Base-by-base conservation (phyloP, 225 moss, liverwort and hornwort genomes). In the Bryoerythrophyllum caledonicum region DNA sequence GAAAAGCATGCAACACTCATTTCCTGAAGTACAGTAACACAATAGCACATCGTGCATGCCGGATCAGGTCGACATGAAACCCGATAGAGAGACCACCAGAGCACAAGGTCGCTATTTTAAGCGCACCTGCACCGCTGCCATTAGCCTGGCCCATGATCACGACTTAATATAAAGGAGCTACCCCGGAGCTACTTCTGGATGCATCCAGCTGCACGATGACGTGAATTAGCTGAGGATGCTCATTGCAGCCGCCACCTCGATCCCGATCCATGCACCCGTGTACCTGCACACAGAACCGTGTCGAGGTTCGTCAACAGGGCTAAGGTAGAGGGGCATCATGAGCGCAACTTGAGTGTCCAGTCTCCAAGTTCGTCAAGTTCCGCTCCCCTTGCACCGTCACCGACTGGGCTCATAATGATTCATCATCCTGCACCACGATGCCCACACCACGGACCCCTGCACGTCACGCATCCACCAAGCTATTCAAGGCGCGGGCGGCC, bases 321-420 rank as follows among this genome's bases (percentile, higher is more conserved):
- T 65, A 65, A 17, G 9, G 19, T 49, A 53, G n/a, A n/a, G n/a
- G 8, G 5, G 52, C 15, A 60, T 3, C 20, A 30, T 20, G 14
- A n/a, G 23, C 16, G 12, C 38, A 6, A 59, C 59, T 71, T 21
- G n/a, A 44, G 48, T 48, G 21, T 14, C 14, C 5, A 16, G 37
- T 37, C 55, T 24, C 38, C 55, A 70, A 21, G 5, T 16, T 17
- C 17, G 4, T n/a, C 23, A 12, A 27, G 44, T 73, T 72, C n/a
- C 4, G 12, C 34, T 73, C 6, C 4, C 32, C 46, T 16, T 32
- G 71, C 76, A 56, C 58, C 67, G 72, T 62, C 81, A 81, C 77
- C 81, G 77, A 81, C 77, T 34, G 24, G 8, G 4, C 15, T 23
- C 44, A 54, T 23, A 12, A 64, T 49, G 57, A 75, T 44, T 19